These are phyloP conservation scores for Kondoa malvinella DNA, from an alignment of 768 basidiomycete species.

Conservation along the genomic window DNA sequence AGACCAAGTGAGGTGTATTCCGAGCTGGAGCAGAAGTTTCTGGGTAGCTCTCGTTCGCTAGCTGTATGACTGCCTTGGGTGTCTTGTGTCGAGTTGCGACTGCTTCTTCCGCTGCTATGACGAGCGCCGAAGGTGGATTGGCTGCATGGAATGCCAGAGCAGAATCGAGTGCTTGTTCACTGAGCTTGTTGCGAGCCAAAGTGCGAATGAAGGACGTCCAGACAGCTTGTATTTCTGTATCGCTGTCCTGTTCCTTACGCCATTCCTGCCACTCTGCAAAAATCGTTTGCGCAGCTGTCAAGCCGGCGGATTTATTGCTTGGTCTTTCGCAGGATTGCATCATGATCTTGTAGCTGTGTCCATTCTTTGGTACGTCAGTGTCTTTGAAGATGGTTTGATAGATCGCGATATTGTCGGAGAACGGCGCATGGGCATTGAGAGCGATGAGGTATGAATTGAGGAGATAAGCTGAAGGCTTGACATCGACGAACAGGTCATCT, in stretches of 20 bases:
- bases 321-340: constrained; percentile 48
- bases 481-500: constrained; percentile 29
- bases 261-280: constrained; percentile 48
- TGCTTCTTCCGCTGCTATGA: neutral
- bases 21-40: neutral
- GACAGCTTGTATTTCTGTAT: neutral
- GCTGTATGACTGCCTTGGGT: neutral
- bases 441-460: constrained; percentile 69
- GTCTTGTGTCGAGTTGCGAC: neutral
- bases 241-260: constrained; percentile 3
- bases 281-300: constrained; percentile 43
- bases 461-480: constrained; percentile 46
- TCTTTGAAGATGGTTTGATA: constrained; percentile 43
- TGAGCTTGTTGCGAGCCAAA: neutral
- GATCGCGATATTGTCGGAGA: constrained; percentile 39
- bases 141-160: neutral
- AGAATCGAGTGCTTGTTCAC: neutral
- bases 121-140: neutral
- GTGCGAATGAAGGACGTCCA: neutral
- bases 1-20: neutral
- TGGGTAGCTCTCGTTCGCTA: neutral
- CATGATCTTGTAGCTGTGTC: constrained; percentile 46
- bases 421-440: constrained; percentile 40
- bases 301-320: constrained; percentile 38
- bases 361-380: constrained; percentile 37